Conservation (phyloP, 371 early-diverging fungal genomes). For the Furculomyces boomerangus region DNA sequence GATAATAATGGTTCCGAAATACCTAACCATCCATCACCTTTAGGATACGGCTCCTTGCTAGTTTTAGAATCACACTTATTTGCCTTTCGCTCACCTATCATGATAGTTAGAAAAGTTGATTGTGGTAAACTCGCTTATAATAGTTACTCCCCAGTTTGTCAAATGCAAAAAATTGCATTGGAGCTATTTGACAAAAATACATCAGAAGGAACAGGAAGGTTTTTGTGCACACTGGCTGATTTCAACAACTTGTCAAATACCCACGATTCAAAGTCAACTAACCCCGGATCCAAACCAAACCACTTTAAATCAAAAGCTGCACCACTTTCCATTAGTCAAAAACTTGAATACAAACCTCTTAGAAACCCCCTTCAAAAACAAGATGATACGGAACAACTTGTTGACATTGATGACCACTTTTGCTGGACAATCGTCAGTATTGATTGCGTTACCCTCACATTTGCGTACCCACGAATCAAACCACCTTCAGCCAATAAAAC, state of each 20-base stretch:
- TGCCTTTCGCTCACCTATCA: constrained; percentile 41
- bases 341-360: background rate
- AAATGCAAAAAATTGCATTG: constrained; percentile 73
- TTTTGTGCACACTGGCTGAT: background rate
- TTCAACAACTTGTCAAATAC: background rate
- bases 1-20: background rate
- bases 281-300: background rate
- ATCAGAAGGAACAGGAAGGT: constrained; percentile 1
- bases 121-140: constrained; percentile 42
- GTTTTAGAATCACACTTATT: constrained; percentile 42
- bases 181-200: constrained; percentile 26
- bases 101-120: constrained; percentile 64
- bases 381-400: background rate
- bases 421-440: constrained; percentile 80
- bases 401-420: constrained; percentile 48
- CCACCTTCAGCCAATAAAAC: too few species aligned
- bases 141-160: constrained; percentile 56
- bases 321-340: background rate
- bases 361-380: background rate
- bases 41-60: constrained; percentile 57
- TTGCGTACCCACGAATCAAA: constrained; percentile 5
- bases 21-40: constrained; percentile 16
- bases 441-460: constrained; percentile 21
- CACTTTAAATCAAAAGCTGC: background rate
- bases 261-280: background rate